These are phyloP conservation scores for Zygoascus biomembranicola DNA, from an alignment of 805 yeast genomes.

Conservation along the genomic window DNA sequence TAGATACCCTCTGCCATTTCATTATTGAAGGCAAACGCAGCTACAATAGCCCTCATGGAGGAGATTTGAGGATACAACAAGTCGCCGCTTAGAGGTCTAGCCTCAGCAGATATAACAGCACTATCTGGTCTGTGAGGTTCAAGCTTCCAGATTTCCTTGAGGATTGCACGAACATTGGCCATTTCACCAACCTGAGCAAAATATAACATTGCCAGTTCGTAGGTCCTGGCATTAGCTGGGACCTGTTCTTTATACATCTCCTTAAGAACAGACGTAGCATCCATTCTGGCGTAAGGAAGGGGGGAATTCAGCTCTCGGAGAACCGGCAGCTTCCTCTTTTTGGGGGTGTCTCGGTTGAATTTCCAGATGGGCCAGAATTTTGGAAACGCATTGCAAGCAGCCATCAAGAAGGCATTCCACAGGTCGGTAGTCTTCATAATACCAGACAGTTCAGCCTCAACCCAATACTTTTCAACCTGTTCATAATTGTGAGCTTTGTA, in stretches of 20 bases:
- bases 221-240: conserved; percentile 26
- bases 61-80: conserved; percentile 13
- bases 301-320: neutral
- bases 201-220: conserved; percentile 25
- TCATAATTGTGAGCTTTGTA: conserved; percentile 17
- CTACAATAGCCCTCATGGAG: conserved; percentile 20
- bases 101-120: neutral
- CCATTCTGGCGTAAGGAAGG: conserved; percentile 14
- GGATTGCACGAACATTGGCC: conserved; percentile 15
- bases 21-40: conserved; percentile 21
- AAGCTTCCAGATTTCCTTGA: conserved; percentile 24
- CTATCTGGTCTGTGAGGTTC: neutral
- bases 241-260: conserved; percentile 24
- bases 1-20: conserved; percentile 19
- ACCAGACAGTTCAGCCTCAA: conserved; percentile 13
- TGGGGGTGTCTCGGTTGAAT: conserved; percentile 2
- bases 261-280: conserved; percentile 18
- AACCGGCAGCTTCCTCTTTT: neutral
- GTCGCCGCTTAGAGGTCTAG: neutral
- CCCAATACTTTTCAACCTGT: conserved; percentile 22
- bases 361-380: conserved; percentile 20
- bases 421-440: conserved; percentile 19
- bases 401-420: conserved; percentile 29
- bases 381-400: conserved; percentile 23
- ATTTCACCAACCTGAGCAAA: conserved; percentile 23